Percentiles rank a stretch among this genome's conserved stretches.
These are phyloP conservation scores for Setaria viridis DNA, from an alignment of 202 grass and related monocot species.

Conservation along the genomic window DNA sequence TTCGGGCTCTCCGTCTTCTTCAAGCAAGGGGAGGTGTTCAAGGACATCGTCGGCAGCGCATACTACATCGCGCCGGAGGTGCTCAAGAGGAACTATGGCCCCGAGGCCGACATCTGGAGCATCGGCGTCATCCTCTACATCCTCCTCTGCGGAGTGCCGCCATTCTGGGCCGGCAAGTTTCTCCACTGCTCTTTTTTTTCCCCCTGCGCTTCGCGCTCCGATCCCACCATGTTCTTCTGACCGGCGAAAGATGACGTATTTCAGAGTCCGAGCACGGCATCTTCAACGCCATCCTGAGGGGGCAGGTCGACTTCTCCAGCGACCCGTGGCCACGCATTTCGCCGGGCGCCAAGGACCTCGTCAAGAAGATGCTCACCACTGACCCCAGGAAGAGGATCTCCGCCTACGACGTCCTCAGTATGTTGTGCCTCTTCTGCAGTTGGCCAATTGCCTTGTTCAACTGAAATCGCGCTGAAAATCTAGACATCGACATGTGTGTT, in stretches of 20 bases:
- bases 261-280: slow-evolving; percentile 90
- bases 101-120: slow-evolving; percentile 77
- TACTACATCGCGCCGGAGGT: slow-evolving; percentile 87
- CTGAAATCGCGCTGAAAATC: background rate
- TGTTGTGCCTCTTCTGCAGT: background rate
- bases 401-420: slow-evolving; percentile 85
- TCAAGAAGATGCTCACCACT: slow-evolving; percentile 81
- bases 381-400: slow-evolving; percentile 81
- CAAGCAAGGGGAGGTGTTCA: slow-evolving; percentile 83
- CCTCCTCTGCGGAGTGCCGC: slow-evolving; percentile 69
- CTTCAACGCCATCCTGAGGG: slow-evolving; percentile 84
- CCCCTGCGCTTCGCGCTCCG: background rate
- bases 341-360: slow-evolving; percentile 76
- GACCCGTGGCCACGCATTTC: slow-evolving; percentile 92
- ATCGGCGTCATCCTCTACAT: slow-evolving; percentile 74
- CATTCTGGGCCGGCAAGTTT: slow-evolving; percentile 70
- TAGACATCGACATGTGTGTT: background rate
- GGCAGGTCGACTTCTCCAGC: slow-evolving; percentile 72
- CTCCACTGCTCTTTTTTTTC: too few relatives aligned
- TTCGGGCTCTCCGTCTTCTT: slow-evolving; percentile 92
- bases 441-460: background rate
- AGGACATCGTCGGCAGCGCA: slow-evolving; percentile 75
- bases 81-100: slow-evolving; percentile 66
- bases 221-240: background rate
- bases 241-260: background rate